These are phyloP conservation scores for Globisporangium perplexum DNA, from an alignment of 352 stramenopile genomes.

Conservation along the genomic window DNA sequence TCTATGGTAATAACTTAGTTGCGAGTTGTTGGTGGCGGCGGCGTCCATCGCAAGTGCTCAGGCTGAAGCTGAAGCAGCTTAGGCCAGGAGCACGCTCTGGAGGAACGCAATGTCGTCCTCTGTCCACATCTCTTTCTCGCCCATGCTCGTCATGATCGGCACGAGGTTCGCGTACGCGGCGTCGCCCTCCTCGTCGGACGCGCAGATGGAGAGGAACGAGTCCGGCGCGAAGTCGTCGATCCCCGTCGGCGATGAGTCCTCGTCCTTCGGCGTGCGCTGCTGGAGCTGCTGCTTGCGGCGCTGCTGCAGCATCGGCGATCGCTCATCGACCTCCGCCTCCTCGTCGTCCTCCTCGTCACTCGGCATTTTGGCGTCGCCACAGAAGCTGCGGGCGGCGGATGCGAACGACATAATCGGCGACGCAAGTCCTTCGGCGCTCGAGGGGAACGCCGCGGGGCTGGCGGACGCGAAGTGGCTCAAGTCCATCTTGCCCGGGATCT, in stretches of 20 bases:
- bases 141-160: slow-evolving; percentile 36
- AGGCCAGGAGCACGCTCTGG: slow-evolving; percentile 63
- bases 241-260: slow-evolving; percentile 41
- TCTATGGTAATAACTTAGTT: slow-evolving; percentile 3
- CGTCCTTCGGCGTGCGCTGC: slow-evolving; percentile 17
- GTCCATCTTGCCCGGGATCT: slow-evolving; percentile 30
- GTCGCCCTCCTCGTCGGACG: slow-evolving; percentile 21
- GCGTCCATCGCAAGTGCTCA: not conserved
- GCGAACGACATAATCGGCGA: slow-evolving; percentile 28
- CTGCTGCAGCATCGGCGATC: slow-evolving; percentile 1
- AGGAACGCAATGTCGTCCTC: slow-evolving; percentile 82
- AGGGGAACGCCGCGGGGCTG: slow-evolving; percentile 15
- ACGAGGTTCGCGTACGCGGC: slow-evolving; percentile 33
- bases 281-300: slow-evolving; percentile 10
- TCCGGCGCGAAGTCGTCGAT: slow-evolving; percentile 59
- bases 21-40: too few species aligned
- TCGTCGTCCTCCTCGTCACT: slow-evolving; percentile 4
- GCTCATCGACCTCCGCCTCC: slow-evolving; percentile 2
- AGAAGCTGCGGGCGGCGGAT: slow-evolving; percentile 7
- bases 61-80: slow-evolving; percentile 1
- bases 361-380: not conserved
- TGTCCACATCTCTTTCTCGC: slow-evolving; percentile 61
- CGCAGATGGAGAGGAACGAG: slow-evolving; percentile 41
- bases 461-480: slow-evolving; percentile 7
- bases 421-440: slow-evolving; percentile 17